Base-by-base conservation (phyloP, 2,329 filamentous ascomycete species). In the Tolypocladium tundrense region DNA sequence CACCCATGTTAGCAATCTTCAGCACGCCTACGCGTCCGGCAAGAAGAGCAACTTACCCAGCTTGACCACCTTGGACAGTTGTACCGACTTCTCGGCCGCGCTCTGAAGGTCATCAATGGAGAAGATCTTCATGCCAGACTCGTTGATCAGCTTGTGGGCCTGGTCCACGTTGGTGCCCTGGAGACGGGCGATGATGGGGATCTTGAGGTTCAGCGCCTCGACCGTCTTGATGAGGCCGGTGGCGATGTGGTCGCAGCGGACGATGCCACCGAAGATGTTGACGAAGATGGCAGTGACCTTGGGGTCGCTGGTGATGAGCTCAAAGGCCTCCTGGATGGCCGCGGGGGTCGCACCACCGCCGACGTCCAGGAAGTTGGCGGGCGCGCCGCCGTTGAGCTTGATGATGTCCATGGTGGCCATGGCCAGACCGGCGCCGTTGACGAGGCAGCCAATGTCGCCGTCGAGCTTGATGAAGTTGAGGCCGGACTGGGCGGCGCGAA, bases 401-500 rank as follows among this genome's bases (percentile, higher is more conserved):
- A 99, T 99, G 76, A 99, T 97, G 77, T 99, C 94, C 94, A 99
- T 99, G 74, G 94, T 99, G 63, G 94, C 94, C 94, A 99, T 99
- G 78, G 94, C 94, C 66, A 99, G 88, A 80, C 94, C 94, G 69
- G 94, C 94, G 74, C 94, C 94, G 80, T 99, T 99, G 80, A 99
- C 94, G 67, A 97, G 83, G 82, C 94, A 99, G 77, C 94, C 94
- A 73, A 99, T 99, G 74, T 99, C 94, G 73, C 94, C 94, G 72
- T 97, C 94, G 61, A 99, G 88, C 86, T 99, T 99, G 84, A 99
- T 99, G 81, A 99, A 99, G 86, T 99, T 99, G 66, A 99, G 86
- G 69, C 91, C 91, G 66, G 86, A 92, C 83, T 96, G 81, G 69
- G 92, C 92, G 69, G 94, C 94, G 78, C 93, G 93, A 70, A 99